Evolutionary conservation across 140 eudicot species (phyloP).

Genomic region (Flaveria floridana): DNA sequence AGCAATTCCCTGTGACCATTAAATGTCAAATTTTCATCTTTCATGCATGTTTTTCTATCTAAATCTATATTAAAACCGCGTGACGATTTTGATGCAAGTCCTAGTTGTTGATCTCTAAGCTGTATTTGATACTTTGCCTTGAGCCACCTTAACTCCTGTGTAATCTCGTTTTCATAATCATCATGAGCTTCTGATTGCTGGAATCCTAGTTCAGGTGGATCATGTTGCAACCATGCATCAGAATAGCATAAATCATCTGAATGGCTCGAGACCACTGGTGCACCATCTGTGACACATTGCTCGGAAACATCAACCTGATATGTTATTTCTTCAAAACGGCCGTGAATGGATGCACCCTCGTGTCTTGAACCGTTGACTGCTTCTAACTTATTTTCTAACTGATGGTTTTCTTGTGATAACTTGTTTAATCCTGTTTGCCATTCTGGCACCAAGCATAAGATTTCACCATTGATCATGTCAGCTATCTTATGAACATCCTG

Average conservation of each 20-base stretch:
- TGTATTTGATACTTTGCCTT: constrained; percentile 69
- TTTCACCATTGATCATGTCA: constrained; percentile 61
- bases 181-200: constrained; percentile 14
- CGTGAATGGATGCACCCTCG: constrained; percentile 51
- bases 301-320: constrained; percentile 58
- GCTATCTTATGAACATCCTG: constrained; percentile 60
- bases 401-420: constrained; percentile 23
- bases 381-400: constrained; percentile 24
- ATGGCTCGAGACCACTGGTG: constrained; percentile 55
- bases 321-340: constrained; percentile 89
- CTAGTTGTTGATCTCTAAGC: constrained; percentile 56
- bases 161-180: constrained; percentile 55
- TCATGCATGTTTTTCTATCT: constrained; percentile 13
- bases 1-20: constrained; percentile 41
- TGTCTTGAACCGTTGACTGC: constrained; percentile 46
- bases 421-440: constrained; percentile 40
- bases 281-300: constrained; percentile 49
- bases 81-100: constrained; percentile 28
- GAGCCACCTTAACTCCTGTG: constrained; percentile 84
- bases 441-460: constrained; percentile 55
- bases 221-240: constrained; percentile 44
- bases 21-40: constrained; percentile 34
- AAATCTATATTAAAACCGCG: constrained; percentile 10
- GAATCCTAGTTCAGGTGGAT: constrained; percentile 15
- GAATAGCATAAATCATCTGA: constrained; percentile 42